Base-by-base conservation (phyloP, 768 basidiomycete species). In the Boletus subparvulus region DNA sequence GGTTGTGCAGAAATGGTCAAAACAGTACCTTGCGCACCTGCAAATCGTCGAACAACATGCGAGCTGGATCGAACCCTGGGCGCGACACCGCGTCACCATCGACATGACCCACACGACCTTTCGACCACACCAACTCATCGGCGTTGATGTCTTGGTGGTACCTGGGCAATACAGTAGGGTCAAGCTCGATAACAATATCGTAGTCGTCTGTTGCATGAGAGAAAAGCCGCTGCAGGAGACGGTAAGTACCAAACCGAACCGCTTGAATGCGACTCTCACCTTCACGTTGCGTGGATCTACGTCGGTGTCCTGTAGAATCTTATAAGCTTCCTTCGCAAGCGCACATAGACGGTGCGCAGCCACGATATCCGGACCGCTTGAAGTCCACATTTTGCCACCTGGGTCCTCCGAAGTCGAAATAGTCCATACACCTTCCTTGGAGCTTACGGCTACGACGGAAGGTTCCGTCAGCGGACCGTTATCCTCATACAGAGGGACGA, bases 171-270 rank as follows among this genome's bases (percentile, higher is more conserved):
- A 79, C 71, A 14, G 75, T 49, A 0, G 85, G 78, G 42, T 94
- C 79, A 21, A 98, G 80, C 56, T 89, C 81, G 35, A 98, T 76
- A 9, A 97, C 61, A 62, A 98, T 81, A 63, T 97, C 88, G 66
- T 97, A 99, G 64, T 94, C 90, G 3, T 83, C 77, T 3, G 83
- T 82, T 0, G 94, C 90, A 62, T 96, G 92, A 11, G 82, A 75
- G 75, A 98, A 97, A 50, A 98, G 78, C n/a, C 81, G 75, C 94
- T 96, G 61, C 7, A 46, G 47, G 30, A 19, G 17, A 10, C 10
- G 2, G 3, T 65, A 3, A 65, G 55, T 33, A 37, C 11, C n/a
- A 6, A 21, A 30, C 8, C 0, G 12, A 41, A 45, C n/a, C 8
- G 13, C 51, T 19, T 24, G 5, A 9, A 46, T 24, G 58, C 6